phyloP scores from a whole-genome alignment of 2,329 filamentous ascomycete species.

The Epichloe gansuensis region DNA sequence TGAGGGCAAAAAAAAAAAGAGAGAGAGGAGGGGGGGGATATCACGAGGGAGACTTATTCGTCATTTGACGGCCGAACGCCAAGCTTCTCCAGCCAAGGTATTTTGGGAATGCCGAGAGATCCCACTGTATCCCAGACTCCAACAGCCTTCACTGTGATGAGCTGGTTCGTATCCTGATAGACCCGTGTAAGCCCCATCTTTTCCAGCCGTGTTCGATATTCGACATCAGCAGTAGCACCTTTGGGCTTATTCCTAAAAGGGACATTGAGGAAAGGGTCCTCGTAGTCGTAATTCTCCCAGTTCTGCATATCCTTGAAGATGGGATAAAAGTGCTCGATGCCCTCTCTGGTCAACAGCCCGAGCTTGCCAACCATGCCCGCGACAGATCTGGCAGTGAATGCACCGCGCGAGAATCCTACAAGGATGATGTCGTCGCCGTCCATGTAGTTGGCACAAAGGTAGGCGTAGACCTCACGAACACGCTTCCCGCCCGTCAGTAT shows the following conservation, averaged over 20 bases:
- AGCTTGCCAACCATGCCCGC: slow-evolving; percentile 38
- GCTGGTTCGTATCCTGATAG: slow-evolving; percentile 23
- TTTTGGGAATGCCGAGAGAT: slow-evolving; percentile 31
- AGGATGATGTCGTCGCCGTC: slow-evolving; percentile 44
- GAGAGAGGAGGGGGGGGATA: background rate
- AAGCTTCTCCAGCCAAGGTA: slow-evolving; percentile 31
- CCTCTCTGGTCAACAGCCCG: slow-evolving; percentile 38
- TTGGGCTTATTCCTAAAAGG: slow-evolving; percentile 38
- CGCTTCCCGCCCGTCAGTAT: slow-evolving; percentile 19
- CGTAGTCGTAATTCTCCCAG: slow-evolving; percentile 32
- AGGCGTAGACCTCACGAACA: slow-evolving; percentile 49
- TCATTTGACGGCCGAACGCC: slow-evolving; percentile 32
- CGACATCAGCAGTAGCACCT: slow-evolving; percentile 26
- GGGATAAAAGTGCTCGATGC: slow-evolving; percentile 40
- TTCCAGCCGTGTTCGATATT: slow-evolving; percentile 32
- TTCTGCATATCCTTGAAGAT: slow-evolving; percentile 45
- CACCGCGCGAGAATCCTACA: slow-evolving; percentile 44
- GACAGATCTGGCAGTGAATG: slow-evolving; percentile 44
- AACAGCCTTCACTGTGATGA: slow-evolving; percentile 32
- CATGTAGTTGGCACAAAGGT: slow-evolving; percentile 48
- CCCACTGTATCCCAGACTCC: slow-evolving; percentile 37
- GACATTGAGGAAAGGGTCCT: slow-evolving; percentile 32
- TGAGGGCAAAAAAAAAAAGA: background rate
- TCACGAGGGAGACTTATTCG: slow-evolving; percentile 27
- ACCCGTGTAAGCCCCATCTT: slow-evolving; percentile 32